Base-by-base conservation (phyloP, 768 basidiomycete genomes). In the Cystobasidium ongulense region DNA sequence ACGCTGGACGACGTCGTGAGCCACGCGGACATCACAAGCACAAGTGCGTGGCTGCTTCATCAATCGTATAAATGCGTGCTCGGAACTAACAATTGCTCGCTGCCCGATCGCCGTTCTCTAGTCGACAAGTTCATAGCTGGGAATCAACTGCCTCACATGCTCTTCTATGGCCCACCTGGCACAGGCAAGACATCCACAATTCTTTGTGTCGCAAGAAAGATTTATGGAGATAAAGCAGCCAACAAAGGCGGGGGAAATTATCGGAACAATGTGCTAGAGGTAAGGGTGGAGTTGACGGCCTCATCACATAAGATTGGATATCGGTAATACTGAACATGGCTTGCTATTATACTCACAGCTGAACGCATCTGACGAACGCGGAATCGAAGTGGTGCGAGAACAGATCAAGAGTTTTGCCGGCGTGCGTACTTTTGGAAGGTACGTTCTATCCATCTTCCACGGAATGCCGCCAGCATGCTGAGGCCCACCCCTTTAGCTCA, bases 361-460 rank as follows among this genome's bases (percentile, higher is more conserved):
- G 53, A 99, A 99, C 80, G 96, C 96, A 5, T 96, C 93, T 0
- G 96, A 99, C 80, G 96, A 98, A 79, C 88, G 96, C 79, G 96
- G 96, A 36, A 99, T 99, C 75, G 96, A 99, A 75, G 94, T 97
- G 53, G 96, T 99, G 21, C 88, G 96, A 63, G 96, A 98, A 81
- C 94, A 97, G 84, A 94, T 99, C 81, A 99, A 98, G 81, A 92
- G 92, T 79, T 99, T 98, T 78, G 93, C 96, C 0, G 92, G 94
- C 82, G 97, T 94, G 17, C 87, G 92, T 64, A 96, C 92, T 11
- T 82, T 97, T 5, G 83, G 82, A 79, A 81, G 81, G 83, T 81
- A 65, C 4, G 35, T 59, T n/a, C 63, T 41, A 18, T 50, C 29
- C 66, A 46, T 21, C 35, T 8, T 15, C 17, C 27, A 10, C 43